Percentiles rank a stretch among this genome's conserved stretches.
Conservation (phyloP, 1,139 yeast species). For the Suzukiozyma palmioleophila region DNA sequence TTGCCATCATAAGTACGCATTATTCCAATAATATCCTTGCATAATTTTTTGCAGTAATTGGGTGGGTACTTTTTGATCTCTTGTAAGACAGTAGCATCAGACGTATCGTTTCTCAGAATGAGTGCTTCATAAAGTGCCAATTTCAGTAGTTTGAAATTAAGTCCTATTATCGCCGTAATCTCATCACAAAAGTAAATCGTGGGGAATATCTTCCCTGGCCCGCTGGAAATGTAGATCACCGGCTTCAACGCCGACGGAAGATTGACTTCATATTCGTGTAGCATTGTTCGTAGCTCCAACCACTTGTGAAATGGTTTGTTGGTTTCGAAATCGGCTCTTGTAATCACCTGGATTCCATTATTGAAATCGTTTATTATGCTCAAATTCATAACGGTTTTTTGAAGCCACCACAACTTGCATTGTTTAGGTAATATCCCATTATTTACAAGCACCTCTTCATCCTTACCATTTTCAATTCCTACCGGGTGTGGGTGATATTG, state of each 20-base stretch:
- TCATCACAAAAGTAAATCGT: conserved; percentile 33
- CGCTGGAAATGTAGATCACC: conserved; percentile 24
- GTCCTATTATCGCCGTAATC: conserved; percentile 27
- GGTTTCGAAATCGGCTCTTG: conserved; percentile 19
- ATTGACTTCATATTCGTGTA: conserved; percentile 26
- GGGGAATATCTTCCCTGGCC: conserved; percentile 22
- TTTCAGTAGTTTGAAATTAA: conserved; percentile 29
- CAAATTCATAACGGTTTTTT: conserved; percentile 26
- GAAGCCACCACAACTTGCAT: conserved; percentile 35
- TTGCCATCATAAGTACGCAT: conserved; percentile 33
- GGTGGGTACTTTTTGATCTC: conserved; percentile 21
- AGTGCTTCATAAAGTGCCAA: conserved; percentile 29
- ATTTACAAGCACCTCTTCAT: neutral
- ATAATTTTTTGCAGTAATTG: conserved; percentile 22
- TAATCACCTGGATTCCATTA: conserved; percentile 22
- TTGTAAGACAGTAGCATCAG: conserved; percentile 14
- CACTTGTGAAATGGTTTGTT: conserved; percentile 24
- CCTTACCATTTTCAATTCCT: conserved; percentile 1
- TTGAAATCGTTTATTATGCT: conserved; percentile 29
- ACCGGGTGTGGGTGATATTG: conserved; percentile 4
- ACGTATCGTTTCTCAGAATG: conserved; percentile 15
- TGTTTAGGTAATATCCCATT: conserved; percentile 11
- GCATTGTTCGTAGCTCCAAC: conserved; percentile 20
- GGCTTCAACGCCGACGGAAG: conserved; percentile 31
- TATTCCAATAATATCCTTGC: conserved; percentile 38